Base-by-base conservation (phyloP, 768 basidiomycete species). In the Tylopilus vinaceipallidus region DNA sequence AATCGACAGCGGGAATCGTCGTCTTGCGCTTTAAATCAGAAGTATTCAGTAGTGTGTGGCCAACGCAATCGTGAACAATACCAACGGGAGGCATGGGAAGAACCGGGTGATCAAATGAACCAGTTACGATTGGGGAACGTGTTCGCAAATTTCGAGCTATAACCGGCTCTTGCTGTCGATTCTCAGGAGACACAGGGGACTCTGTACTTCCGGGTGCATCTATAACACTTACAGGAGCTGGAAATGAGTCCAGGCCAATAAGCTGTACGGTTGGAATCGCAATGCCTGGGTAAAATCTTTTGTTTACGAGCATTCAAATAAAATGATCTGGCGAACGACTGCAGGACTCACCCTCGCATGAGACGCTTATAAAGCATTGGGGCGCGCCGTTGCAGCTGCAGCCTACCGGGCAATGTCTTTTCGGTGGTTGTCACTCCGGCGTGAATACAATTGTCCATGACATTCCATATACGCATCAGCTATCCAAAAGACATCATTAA, bases 401-500 rank as follows among this genome's bases (percentile, higher is more conserved):
- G 71, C 19, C 91, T 78, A n/a, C 95, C 95, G 0, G 95, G 95
- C 2, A 98, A 78, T n/a, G 80, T 83, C 37, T 75, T 75, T 57
- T 95, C 87, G 3, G 80, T 74, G 2, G 91, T 78, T 3, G 89
- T 85, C 9, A 98, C 93, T 17, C 95, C 95, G 2, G 79, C 77
- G 23, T 75, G 86, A 53, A 97, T 98, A 65, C 91, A 95, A 49
- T 85, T 81, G 62, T 95, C 92, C 95, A 97, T 97, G 5, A 93
- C 91, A 46, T 73, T 62, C 93, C 93, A 95, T 40, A 95, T 92
- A 23, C 81, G 79, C 76, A 83, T 80, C 56, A 91, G 76, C 73
- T 72, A 42, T 19, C 39, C 50, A 46, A 40, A 13, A 33, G 19
- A 9, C 19, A n/a, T n/a, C 10, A 29, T 48, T 11, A 20, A 38